Conservation (phyloP, 1,139 yeast species). For the Blastobotrys proliferans region DNA sequence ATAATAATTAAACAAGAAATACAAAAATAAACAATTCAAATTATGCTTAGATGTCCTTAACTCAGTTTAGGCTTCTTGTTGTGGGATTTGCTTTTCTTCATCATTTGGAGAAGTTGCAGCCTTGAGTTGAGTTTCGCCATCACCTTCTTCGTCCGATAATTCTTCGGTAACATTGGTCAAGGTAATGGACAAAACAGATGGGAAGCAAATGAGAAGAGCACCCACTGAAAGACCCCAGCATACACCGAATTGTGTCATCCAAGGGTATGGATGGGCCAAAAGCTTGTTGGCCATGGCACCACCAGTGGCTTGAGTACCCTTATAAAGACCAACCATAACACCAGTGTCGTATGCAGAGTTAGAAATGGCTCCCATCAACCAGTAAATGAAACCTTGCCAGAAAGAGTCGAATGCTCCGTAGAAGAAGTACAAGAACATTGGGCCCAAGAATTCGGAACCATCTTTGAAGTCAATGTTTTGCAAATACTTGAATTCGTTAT, state of each 20-base stretch:
- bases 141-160: neutral
- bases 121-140: conserved; percentile 1
- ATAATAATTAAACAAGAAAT: neutral
- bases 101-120: conserved; percentile 3
- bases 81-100: conserved; percentile 6
- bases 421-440: conserved; percentile 41
- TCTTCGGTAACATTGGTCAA: conserved; percentile 14
- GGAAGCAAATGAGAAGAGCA: conserved; percentile 41
- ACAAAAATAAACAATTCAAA: neutral
- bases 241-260: conserved; percentile 45
- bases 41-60: neutral
- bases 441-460: conserved; percentile 20
- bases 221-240: conserved; percentile 53
- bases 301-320: conserved; percentile 56
- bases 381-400: conserved; percentile 50
- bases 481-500: conserved; percentile 4
- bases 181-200: conserved; percentile 32
- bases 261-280: conserved; percentile 41
- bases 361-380: conserved; percentile 52
- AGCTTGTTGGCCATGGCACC: conserved; percentile 56
- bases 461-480: conserved; percentile 22
- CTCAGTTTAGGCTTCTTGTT: conserved; percentile 1
- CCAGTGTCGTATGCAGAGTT: conserved; percentile 52
- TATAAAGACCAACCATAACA: conserved; percentile 52
- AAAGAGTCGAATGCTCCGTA: conserved; percentile 54